These are phyloP conservation scores for Iris macrosiphon DNA, from an alignment of 106 monocot genomes.

Conservation along the genomic window DNA sequence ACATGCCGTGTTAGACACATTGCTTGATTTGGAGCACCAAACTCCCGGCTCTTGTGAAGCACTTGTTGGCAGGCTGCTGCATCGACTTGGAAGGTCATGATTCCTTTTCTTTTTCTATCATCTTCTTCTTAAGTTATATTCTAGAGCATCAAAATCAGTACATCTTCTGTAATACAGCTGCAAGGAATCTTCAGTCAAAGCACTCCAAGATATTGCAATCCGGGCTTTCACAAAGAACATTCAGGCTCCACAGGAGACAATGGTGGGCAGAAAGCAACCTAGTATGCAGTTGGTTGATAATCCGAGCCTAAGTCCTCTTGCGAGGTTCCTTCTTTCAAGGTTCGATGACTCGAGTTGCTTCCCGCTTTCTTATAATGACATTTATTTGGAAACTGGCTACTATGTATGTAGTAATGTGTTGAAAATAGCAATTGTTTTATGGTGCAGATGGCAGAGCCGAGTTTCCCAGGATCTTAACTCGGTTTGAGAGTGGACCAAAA, in stretches of 20 bases:
- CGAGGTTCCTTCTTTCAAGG: slow-evolving; percentile 85
- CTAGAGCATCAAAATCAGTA: not conserved
- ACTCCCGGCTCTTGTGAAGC: slow-evolving; percentile 62
- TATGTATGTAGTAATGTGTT: no score
- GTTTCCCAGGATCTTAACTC: slow-evolving; percentile 63
- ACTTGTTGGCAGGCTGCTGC: slow-evolving; percentile 44
- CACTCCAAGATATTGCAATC: slow-evolving; percentile 43
- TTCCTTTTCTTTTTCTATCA: not conserved
- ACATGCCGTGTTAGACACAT: slow-evolving; percentile 27
- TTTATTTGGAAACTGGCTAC: no score
- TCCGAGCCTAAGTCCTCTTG: slow-evolving; percentile 54
- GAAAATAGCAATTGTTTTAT: not conserved
- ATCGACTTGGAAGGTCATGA: slow-evolving; percentile 49
- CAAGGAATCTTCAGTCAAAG: slow-evolving; percentile 55
- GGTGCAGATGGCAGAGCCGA: slow-evolving; percentile 76
- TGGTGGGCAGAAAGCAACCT: slow-evolving; percentile 22
- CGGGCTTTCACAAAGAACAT: slow-evolving; percentile 31
- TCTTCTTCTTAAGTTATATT: not conserved
- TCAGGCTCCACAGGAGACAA: slow-evolving; percentile 10
- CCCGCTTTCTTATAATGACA: not conserved
- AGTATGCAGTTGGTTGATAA: slow-evolving; percentile 24
- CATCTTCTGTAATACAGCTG: slow-evolving; percentile 28
- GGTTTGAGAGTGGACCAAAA: slow-evolving; percentile 32
- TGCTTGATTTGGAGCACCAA: slow-evolving; percentile 50
- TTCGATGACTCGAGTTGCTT: not conserved